Evolutionary conservation across 306 rosid genomes (phyloP), one percentile per base, ranked within the genome.

Genomic region (Sophora flavescens): DNA sequence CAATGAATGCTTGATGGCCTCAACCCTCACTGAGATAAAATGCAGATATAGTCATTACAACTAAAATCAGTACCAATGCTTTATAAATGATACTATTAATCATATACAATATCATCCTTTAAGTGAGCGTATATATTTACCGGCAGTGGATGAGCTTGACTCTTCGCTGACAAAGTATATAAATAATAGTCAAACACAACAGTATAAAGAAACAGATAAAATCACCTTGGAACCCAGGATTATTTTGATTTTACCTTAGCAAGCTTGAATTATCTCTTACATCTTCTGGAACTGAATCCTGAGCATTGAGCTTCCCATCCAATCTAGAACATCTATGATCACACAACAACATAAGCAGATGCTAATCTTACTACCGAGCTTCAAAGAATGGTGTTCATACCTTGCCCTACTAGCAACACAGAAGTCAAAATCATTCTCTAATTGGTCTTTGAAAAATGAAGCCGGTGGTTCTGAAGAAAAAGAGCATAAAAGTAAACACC

Each of bases 111-210:
- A 47, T n/a, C 42, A 83, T 32, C 22, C 57, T 28, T 36, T 60
- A 66, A 28, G 35, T 3, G 35, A 6, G 69, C 18, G 11, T 17
- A 54, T 74, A 81, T 44, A 82, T 63, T 63, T 76, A 94, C 98
- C 97, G 61, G 95, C 90, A 63, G 89, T 83, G 86, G 96, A 83
- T 73, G 98, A 86, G 84, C 92, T 82, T 36, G 97, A 94, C 82
- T 92, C 97, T 74, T 89, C 93, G 69, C 98, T 94, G 95, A 76
- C 76, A 81, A 82, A 50, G 73, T 59, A 51, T 18, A 81, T 60
- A 74, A 59, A 44, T 38, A 35, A 41, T 53, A 70, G 83, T 51
- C 69, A 83, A 41, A 56, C 59, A 82, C 10, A 59, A 65, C 78
- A 72, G 42, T 66, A 61, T 57, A 64, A 75, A 59, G 35, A 53